phyloP scores from a whole-genome alignment of 2,329 filamentous ascomycete genomes.

The Fusarium clavum region DNA sequence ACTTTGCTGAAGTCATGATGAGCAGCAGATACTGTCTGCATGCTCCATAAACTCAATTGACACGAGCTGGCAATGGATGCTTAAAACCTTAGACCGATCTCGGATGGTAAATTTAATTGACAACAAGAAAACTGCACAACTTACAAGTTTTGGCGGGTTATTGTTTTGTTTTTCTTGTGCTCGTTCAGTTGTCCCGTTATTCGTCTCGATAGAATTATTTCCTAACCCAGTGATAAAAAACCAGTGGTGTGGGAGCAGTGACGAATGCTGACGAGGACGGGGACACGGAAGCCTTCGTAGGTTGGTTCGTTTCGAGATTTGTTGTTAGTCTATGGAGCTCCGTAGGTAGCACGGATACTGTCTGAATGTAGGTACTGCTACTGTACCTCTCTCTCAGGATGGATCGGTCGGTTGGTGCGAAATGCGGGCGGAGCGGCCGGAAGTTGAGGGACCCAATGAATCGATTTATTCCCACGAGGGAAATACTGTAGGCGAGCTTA shows the following conservation, averaged over 20 bases:
- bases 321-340: slow-evolving; percentile 15
- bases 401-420: slow-evolving; percentile 11
- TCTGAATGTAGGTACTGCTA: background rate
- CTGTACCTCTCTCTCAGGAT: slow-evolving; percentile 30
- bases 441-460: slow-evolving; percentile 30
- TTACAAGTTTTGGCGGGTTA: slow-evolving; percentile 11
- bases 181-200: slow-evolving; percentile 14
- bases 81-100: background rate
- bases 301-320: slow-evolving; percentile 28
- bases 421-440: slow-evolving; percentile 30
- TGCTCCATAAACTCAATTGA: slow-evolving; percentile 8
- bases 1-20: slow-evolving; percentile 34
- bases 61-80: background rate
- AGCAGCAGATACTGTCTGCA: slow-evolving; percentile 13
- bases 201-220: slow-evolving; percentile 22
- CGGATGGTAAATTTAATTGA: background rate
- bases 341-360: slow-evolving; percentile 1
- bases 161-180: slow-evolving; percentile 5
- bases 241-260: slow-evolving; percentile 42
- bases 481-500: slow-evolving; percentile 20
- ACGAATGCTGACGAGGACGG: slow-evolving; percentile 39
- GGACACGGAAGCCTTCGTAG: slow-evolving; percentile 13
- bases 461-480: slow-evolving; percentile 29
- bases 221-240: slow-evolving; percentile 21
- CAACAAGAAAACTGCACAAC: slow-evolving; percentile 10